phyloP scores from a whole-genome alignment of 257 asterid genomes.

The Gentiana macrophylla region DNA sequence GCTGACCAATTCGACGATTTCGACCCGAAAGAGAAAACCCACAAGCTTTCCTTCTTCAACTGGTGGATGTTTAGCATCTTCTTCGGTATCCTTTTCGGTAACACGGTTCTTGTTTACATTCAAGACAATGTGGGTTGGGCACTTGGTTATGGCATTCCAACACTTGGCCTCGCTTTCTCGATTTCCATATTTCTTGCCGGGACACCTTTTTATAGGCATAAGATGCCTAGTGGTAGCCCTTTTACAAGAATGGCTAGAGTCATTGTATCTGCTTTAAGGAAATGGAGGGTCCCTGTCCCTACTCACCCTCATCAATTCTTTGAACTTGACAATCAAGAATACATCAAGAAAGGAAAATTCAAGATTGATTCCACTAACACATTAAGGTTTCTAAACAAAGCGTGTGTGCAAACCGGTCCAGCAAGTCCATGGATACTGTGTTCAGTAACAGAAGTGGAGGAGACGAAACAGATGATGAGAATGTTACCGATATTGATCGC shows the following conservation, averaged over 20 bases:
- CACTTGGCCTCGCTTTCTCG: constrained; percentile 55
- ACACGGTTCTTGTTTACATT: constrained; percentile 67
- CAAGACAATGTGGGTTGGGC: constrained; percentile 93
- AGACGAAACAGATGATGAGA: constrained; percentile 70
- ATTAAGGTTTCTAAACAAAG: constrained; percentile 63
- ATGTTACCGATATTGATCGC: constrained; percentile 64
- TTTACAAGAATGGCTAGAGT: constrained; percentile 72
- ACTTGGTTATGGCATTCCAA: constrained; percentile 75
- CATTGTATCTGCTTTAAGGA: constrained; percentile 52
- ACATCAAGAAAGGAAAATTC: constrained; percentile 41
- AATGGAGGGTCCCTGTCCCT: constrained; percentile 39
- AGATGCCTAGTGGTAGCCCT: constrained; percentile 77
- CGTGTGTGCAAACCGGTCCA: constrained; percentile 52
- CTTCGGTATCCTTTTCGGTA: constrained; percentile 72
- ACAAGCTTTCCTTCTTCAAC: constrained; percentile 81
- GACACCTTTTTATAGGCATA: constrained; percentile 65
- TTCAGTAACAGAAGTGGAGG: constrained; percentile 83
- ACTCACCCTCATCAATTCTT: constrained; percentile 40
- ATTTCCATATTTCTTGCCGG: constrained; percentile 54
- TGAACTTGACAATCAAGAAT: constrained; percentile 47
- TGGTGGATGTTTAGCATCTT: constrained; percentile 97
- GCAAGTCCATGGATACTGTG: constrained; percentile 64
- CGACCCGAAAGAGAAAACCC: constrained; percentile 65
- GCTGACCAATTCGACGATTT: constrained; percentile 91
- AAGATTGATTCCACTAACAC: constrained; percentile 59